Evolutionary conservation across 2,329 filamentous ascomycete species (phyloP), one percentile per base, ranked within the genome.

Genomic region (Ophiostoma pallidulum): DNA sequence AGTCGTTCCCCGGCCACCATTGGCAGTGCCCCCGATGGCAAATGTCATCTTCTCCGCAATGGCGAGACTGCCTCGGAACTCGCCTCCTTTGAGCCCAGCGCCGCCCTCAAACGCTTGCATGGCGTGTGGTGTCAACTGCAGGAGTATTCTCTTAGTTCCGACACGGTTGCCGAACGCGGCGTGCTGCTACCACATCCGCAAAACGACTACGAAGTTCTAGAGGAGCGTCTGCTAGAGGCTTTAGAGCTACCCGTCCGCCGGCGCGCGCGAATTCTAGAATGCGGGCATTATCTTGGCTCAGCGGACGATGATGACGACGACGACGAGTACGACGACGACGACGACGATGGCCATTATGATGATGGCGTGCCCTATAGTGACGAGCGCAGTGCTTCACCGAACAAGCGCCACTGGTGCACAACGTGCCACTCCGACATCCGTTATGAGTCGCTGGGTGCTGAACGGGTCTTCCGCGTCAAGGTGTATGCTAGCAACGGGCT

Each of bases 401-500:
- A 39, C 9, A 66, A 66, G 54, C 67, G 62, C 0, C 75, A 78
- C 53, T 80, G 77, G 77, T 80, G 77, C 57, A 62, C 57, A 19
- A 75, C 72, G 0, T 80, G 77, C 58, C 66, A 64, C n/a, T 66
- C 65, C 29, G 75, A 78, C 44, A 79, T 78, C 51, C 66, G 64
- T 35, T 76, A 67, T 54, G 75, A 78, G 54, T 65, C 70, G 35
- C 72, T 75, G 4, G 75, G 74, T 2, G 59, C 66, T 4, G 65
- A 70, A 48, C 77, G 75, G 57, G 71, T 80, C 41, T 92, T 87
- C 71, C 77, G 81, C 26, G 75, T 97, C 62, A 92, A 89, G 60
- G 82, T 97, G 1, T 98, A 91, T 59, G 92, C 92, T 1, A 91
- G 89, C 45, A 98, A 97, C 63, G 92, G 92, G 0, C 69, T 97